Evolutionary conservation across 805 yeast genomes (phyloP).

Genomic region (Komagataella kurtzmanii): DNA sequence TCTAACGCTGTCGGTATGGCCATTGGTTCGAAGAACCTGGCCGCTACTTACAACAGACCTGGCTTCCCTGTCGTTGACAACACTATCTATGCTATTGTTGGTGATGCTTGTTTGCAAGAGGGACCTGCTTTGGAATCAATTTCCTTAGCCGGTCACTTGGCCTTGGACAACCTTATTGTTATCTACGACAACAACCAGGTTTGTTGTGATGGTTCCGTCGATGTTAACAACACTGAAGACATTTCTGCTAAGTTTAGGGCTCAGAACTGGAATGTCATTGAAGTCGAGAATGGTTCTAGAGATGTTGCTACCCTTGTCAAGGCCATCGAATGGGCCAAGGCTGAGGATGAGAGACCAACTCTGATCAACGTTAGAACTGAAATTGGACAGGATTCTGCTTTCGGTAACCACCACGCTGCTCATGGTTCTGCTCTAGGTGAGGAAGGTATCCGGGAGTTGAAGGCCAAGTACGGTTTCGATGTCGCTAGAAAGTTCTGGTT

Average conservation of each 20-base stretch:
- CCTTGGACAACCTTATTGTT: conserved; percentile 20
- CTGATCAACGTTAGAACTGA: conserved; percentile 19
- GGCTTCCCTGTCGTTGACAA: conserved; percentile 16
- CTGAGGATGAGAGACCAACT: conserved; percentile 18
- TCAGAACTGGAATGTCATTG: conserved; percentile 23
- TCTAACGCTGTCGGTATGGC: conserved; percentile 27
- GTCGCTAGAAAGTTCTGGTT: conserved; percentile 12
- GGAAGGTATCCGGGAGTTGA: conserved; percentile 10
- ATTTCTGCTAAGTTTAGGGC: conserved; percentile 19
- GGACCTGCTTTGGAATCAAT: conserved; percentile 24
- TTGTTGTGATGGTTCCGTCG: conserved; percentile 23
- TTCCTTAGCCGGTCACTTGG: conserved; percentile 25
- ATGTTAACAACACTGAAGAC: conserved; percentile 20
- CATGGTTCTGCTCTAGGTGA: conserved; percentile 22
- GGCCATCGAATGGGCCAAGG: conserved; percentile 21
- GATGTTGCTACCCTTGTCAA: conserved; percentile 16
- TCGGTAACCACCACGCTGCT: conserved; percentile 17
- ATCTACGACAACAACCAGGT: conserved; percentile 24
- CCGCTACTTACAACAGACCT: conserved; percentile 21
- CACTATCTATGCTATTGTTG: conserved; percentile 20
- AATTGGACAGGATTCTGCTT: conserved; percentile 20
- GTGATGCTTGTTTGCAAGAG: conserved; percentile 27
- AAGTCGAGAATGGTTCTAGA: conserved; percentile 18
- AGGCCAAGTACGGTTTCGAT: conserved; percentile 8
- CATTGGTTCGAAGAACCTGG: conserved; percentile 21